A percentile compares a stretch with the other conserved stretches of the same genome.
Evolutionary conservation across 164 flowering plant species (phyloP).

Genomic region (Sextonia rubra): DNA sequence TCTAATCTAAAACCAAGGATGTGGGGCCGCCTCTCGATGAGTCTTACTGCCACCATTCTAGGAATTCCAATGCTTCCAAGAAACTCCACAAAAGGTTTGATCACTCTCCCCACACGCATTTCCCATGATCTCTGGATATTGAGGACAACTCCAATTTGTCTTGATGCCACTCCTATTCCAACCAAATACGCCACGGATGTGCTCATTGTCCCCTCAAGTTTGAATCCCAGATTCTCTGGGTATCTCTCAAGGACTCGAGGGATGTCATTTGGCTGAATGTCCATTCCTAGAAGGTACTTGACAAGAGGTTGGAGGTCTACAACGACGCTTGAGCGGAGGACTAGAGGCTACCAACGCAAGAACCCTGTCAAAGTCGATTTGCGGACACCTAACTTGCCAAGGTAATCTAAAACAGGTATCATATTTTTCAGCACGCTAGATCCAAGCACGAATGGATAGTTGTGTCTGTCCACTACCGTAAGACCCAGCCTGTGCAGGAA

Average conservation of each 20-base stretch:
- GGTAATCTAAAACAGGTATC: slow-evolving; percentile 95
- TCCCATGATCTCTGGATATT: slow-evolving; percentile 84
- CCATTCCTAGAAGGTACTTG: slow-evolving; percentile 83
- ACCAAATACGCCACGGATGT: slow-evolving; percentile 96
- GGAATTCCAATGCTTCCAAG: slow-evolving; percentile 76
- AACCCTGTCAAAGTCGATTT: slow-evolving; percentile 70
- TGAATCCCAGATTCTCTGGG: slow-evolving; percentile 89
- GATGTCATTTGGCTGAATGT: slow-evolving; percentile 68
- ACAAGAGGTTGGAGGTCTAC: slow-evolving; percentile 95
- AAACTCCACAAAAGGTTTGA: slow-evolving; percentile 89
- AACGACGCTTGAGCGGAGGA: slow-evolving; percentile 90
- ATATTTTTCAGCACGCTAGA: slow-evolving; percentile 97
- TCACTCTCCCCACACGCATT: slow-evolving; percentile 86
- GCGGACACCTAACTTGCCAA: slow-evolving; percentile 84
- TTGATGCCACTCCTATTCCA: slow-evolving; percentile 87
- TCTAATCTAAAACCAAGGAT: slow-evolving; percentile 80
- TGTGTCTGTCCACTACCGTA: slow-evolving; percentile 79
- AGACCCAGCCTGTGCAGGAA: slow-evolving; percentile 80
- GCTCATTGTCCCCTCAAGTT: slow-evolving; percentile 98
- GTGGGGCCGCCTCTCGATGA: slow-evolving; percentile 80
- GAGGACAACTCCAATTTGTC: slow-evolving; percentile 76
- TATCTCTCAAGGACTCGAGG: slow-evolving; percentile 81
- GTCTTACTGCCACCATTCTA: slow-evolving; percentile 69
- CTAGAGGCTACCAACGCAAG: slow-evolving; percentile 84
- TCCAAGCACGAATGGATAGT: slow-evolving; percentile 91